Base-by-base conservation (phyloP, 768 basidiomycete species). In the Chiua virens region DNA sequence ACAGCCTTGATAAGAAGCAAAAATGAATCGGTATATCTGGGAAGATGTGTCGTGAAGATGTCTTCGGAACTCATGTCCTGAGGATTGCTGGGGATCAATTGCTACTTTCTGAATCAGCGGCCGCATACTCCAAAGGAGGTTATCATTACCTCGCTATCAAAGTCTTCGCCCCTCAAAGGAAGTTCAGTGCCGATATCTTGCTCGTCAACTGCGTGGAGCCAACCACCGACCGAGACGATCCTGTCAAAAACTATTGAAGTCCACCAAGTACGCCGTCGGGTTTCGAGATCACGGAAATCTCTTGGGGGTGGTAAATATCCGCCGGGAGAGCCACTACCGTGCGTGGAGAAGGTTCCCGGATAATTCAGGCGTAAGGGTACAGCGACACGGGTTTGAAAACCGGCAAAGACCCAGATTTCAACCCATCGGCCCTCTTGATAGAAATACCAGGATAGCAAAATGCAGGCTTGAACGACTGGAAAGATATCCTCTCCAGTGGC, bases 401-500 rank as follows among this genome's bases (percentile, higher is more conserved):
- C 88, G 18, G 91, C 89, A 69, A 91, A 91, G 36, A 92, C 87
- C 91, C 91, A 92, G 4, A 92, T 86, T 69, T 93, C 91, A 9
- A 92, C 90, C 91, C 91, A 81, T 48, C 89, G 79, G 3, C 91
- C 90, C 69, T 92, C 91, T 50, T 90, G 86, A 63, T 92, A 93
- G 58, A 92, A 92, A 69, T 90, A 92, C 91, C 91, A 93, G 2
- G 88, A 89, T 17, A 93, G 79, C 21, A 93, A 72, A 54, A 87
- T 86, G 61, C 90, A 91, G 7, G 91, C 91, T 64, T 92, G 89
- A 79, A 92, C 81, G 9, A 92, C 89, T 6, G 81, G 80, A 66
- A 93, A 91, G 49, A 92, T 92, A 58, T 92, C 87, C 67, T 87
- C 83, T 35, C 90, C 90, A 36, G 83, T 89, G n/a, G 86, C 85